phyloP scores from a whole-genome alignment of 768 basidiomycete genomes.

The Boletus reticuloceps region DNA sequence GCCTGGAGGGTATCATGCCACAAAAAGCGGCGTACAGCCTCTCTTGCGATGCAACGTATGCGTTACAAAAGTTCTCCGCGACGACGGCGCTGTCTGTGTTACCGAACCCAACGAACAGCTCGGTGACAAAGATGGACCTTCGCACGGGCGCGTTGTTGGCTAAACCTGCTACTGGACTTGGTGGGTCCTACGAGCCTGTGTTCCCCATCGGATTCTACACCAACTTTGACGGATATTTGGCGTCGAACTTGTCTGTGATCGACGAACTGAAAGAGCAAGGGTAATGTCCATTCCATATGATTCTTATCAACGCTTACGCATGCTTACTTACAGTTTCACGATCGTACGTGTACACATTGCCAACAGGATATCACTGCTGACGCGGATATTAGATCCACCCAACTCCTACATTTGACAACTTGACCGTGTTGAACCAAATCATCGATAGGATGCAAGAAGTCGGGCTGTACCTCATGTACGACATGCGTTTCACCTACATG shows the following conservation, averaged over 20 bases:
- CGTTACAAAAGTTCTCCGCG: conserved; percentile 44
- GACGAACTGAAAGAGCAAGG: conserved; percentile 33
- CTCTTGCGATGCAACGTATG: conserved; percentile 26
- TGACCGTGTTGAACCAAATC: conserved; percentile 54
- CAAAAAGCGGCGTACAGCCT: conserved; percentile 32
- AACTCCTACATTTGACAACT: conserved; percentile 60
- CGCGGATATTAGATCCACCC: conserved; percentile 54
- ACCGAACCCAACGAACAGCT: conserved; percentile 48
- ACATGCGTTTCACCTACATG: conserved; percentile 75
- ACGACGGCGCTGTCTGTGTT: conserved; percentile 47
- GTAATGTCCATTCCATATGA: neutral
- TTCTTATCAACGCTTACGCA: neutral
- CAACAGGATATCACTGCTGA: neutral
- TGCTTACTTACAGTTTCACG: conserved; percentile 6
- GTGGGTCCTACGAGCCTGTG: conserved; percentile 49
- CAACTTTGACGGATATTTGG: conserved; percentile 34
- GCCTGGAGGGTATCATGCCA: conserved; percentile 44
- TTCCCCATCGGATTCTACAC: conserved; percentile 48
- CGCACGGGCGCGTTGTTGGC: conserved; percentile 57
- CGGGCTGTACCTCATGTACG: conserved; percentile 75
- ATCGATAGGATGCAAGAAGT: conserved; percentile 72
- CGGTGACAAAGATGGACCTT: conserved; percentile 63
- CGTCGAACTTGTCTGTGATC: conserved; percentile 23
- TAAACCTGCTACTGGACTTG: conserved; percentile 47
- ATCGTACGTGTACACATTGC: conserved; percentile 30